Conservation (phyloP, 495 filamentous ascomycete genomes). For the Neohortaea acidophila region DNA sequence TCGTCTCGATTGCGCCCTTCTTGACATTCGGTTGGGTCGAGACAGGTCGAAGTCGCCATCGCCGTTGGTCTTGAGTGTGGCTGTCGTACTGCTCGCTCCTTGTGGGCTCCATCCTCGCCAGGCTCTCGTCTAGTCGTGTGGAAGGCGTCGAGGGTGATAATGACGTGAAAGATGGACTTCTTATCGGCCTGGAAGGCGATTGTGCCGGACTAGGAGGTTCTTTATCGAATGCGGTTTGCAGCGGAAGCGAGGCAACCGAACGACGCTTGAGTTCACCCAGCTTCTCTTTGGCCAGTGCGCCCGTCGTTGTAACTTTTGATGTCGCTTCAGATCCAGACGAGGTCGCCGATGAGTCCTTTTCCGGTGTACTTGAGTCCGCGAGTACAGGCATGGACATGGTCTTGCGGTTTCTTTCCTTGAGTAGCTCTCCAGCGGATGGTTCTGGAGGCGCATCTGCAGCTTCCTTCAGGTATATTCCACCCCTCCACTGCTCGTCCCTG, state of each 20-base stretch:
- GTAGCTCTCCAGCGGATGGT: too few species aligned
- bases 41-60: slow-evolving; percentile 1
- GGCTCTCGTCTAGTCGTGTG: slow-evolving; percentile 5
- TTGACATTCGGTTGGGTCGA: not conserved
- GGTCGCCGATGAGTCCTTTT: not conserved
- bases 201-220: not conserved
- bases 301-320: not conserved
- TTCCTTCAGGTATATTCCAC: slow-evolving; percentile 70
- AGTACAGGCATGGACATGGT: slow-evolving; percentile 6
- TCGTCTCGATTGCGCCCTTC: slow-evolving; percentile 8
- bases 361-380: slow-evolving; percentile 8
- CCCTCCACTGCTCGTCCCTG: slow-evolving; percentile 56
- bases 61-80: slow-evolving; percentile 2
- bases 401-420: slow-evolving; percentile 20
- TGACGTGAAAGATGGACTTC: slow-evolving; percentile 14
- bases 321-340: slow-evolving; percentile 9
- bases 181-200: slow-evolving; percentile 5
- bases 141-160: slow-evolving; percentile 3
- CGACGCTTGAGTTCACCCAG: slow-evolving; percentile 10
- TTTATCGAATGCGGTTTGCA: slow-evolving; percentile 1
- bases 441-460: not conserved
- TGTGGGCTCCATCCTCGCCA: slow-evolving; percentile 1
- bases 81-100: not conserved
- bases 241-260: slow-evolving; percentile 9
- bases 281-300: not conserved